Conservation (phyloP, 176 grass and related monocot species). For the Triticum urartu region DNA sequence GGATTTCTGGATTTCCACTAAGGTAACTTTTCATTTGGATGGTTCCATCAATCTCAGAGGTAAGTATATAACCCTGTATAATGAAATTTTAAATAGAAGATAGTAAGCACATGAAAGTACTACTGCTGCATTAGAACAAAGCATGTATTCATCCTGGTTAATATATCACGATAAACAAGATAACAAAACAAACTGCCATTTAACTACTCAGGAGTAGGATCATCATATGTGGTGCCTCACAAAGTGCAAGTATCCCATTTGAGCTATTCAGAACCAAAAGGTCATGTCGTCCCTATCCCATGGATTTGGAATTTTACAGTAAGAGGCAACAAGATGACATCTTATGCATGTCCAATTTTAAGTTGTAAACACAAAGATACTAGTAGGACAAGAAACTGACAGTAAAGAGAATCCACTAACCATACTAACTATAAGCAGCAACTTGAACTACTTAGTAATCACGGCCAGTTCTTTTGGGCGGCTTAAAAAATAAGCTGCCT, state of each 20-base stretch:
- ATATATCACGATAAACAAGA: constrained; percentile 13
- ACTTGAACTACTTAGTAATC: background rate
- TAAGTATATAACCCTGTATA: constrained; percentile 94
- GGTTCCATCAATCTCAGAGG: constrained; percentile 97
- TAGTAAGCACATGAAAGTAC: background rate
- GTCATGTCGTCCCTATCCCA: background rate
- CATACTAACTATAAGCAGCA: background rate
- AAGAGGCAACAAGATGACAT: background rate
- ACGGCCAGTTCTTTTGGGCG: too few species aligned
- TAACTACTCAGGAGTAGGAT: background rate
- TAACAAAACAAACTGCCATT: background rate
- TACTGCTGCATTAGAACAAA: constrained; percentile 3
- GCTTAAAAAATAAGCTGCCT: too few species aligned
- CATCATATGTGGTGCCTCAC: background rate
- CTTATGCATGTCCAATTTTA: background rate
- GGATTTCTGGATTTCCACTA: constrained; percentile 98
- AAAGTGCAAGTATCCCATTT: constrained; percentile 4
- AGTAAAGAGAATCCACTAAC: background rate
- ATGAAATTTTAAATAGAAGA: constrained; percentile 19
- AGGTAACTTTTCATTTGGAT: constrained; percentile 99
- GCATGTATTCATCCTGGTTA: background rate
- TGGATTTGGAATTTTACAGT: background rate
- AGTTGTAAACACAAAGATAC: background rate
- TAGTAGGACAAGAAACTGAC: background rate
- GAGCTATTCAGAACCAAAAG: background rate